Conservation (phyloP, 768 basidiomycete species). For the Kwoniella shandongensis region DNA sequence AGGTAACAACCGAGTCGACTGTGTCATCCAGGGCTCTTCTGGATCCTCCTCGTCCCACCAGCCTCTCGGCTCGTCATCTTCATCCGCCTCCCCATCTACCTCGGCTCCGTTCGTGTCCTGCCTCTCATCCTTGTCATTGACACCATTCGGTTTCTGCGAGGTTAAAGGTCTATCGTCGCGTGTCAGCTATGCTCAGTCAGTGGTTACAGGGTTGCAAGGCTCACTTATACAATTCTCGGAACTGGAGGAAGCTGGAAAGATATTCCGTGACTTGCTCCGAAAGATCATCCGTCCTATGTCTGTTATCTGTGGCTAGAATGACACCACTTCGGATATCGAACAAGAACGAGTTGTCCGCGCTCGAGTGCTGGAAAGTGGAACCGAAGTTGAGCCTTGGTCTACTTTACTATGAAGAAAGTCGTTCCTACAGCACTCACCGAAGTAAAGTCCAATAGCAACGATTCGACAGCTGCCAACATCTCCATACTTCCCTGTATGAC, state of each 20-base stretch:
- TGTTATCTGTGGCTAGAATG: conserved; percentile 87
- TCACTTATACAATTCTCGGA: conserved; percentile 81
- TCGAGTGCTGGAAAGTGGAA: conserved; percentile 15
- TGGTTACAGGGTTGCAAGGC: conserved; percentile 14
- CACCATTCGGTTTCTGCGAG: background rate
- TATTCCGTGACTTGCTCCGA: conserved; percentile 89
- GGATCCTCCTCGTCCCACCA: conserved; percentile 51
- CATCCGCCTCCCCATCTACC: conserved; percentile 16
- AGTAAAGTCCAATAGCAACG: conserved; percentile 66
- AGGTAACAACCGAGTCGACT: conserved; percentile 39
- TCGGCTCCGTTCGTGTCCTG: conserved; percentile 8
- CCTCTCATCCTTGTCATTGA: conserved; percentile 5
- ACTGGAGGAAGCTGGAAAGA: conserved; percentile 78
- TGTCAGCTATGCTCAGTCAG: background rate
- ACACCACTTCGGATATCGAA: conserved; percentile 82
- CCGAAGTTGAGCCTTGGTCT: too few relatives aligned
- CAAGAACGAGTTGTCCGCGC: conserved; percentile 77
- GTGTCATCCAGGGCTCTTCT: conserved; percentile 44
- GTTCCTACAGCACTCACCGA: conserved; percentile 39
- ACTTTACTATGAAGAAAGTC: too few relatives aligned
- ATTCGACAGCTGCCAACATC: conserved; percentile 80
- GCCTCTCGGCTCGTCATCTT: conserved; percentile 29
- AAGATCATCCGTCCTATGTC: conserved; percentile 60
- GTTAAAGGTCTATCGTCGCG: background rate
- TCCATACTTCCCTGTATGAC: conserved; percentile 84